These are phyloP conservation scores for Boletus tylopilopsis DNA, from an alignment of 768 basidiomycete genomes.

Conservation along the genomic window DNA sequence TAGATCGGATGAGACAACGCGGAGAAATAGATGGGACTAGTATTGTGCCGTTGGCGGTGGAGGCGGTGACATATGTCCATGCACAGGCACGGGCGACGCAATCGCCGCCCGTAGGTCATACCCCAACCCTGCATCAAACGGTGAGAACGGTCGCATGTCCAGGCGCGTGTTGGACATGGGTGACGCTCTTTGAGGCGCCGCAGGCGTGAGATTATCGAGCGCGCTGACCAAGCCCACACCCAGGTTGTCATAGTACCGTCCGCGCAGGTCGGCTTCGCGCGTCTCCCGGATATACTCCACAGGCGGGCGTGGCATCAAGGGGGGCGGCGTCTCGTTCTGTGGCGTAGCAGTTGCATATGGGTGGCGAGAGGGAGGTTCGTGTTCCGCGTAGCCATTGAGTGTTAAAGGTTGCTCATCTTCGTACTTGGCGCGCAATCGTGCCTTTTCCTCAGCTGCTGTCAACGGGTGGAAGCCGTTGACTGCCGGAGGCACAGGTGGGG, in stretches of 20 bases:
- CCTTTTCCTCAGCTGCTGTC: conserved; percentile 80
- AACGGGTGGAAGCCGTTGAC: conserved; percentile 34
- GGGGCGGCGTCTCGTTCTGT: conserved; percentile 46
- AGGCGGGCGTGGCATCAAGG: conserved; percentile 73
- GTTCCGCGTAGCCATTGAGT: conserved; percentile 22
- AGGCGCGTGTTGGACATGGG: conserved; percentile 16
- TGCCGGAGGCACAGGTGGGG: conserved; percentile 29
- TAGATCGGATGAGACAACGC: no score
- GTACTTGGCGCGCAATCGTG: conserved; percentile 58
- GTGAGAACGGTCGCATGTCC: conserved; percentile 46
- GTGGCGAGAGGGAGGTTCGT: conserved; percentile 8
- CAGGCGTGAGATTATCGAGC: conserved; percentile 30
- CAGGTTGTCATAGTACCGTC: conserved; percentile 35
- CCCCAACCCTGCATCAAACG: conserved; percentile 37
- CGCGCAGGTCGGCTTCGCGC: conserved; percentile 65
- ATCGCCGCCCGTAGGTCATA: conserved; percentile 10
- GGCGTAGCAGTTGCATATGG: conserved; percentile 15
- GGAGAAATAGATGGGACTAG: conserved; percentile 2
- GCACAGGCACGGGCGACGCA: conserved; percentile 3
- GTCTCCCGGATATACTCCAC: conserved; percentile 80
- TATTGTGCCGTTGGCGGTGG: conserved; percentile 16
- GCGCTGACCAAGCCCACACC: conserved; percentile 27
- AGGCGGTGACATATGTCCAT: neutral
- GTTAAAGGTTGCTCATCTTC: conserved; percentile 47
- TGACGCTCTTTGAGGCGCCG: conserved; percentile 11